phyloP scores from a whole-genome alignment of 2,329 filamentous ascomycete species.

The Cytospora paraplurivora region DNA sequence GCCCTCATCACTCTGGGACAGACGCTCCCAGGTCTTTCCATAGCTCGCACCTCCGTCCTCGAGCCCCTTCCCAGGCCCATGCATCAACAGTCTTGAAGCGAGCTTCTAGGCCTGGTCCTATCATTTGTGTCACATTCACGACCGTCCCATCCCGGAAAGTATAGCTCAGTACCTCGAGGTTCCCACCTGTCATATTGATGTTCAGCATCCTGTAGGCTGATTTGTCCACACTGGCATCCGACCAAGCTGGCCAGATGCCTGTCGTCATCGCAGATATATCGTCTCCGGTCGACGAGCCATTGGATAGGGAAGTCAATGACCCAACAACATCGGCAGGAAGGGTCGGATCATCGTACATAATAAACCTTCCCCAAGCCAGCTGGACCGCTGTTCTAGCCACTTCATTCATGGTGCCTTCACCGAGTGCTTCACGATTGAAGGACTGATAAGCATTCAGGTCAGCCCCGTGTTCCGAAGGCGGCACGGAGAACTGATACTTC shows the following conservation, averaged over 20 bases:
- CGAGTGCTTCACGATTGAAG: slow-evolving; percentile 28
- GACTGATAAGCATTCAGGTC: slow-evolving; percentile 39
- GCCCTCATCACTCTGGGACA: slow-evolving; percentile 11
- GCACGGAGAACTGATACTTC: slow-evolving; percentile 48
- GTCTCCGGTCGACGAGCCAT: slow-evolving; percentile 22
- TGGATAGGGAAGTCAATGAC: not conserved
- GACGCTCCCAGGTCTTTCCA: slow-evolving; percentile 35
- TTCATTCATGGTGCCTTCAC: slow-evolving; percentile 28
- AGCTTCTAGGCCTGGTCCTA: slow-evolving; percentile 13
- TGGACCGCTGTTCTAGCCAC: slow-evolving; percentile 33
- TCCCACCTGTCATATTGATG: slow-evolving; percentile 35
- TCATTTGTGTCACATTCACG: slow-evolving; percentile 33
- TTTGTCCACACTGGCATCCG: slow-evolving; percentile 1
- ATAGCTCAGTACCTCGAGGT: slow-evolving; percentile 8
- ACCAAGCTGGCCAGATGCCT: slow-evolving; percentile 25
- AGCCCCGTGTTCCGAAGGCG: slow-evolving; percentile 39
- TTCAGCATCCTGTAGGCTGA: slow-evolving; percentile 8
- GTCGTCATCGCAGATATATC: slow-evolving; percentile 13
- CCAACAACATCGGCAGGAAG: slow-evolving; percentile 30
- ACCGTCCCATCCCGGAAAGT: slow-evolving; percentile 32
- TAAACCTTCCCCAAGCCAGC: slow-evolving; percentile 43
- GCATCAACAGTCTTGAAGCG: slow-evolving; percentile 43
- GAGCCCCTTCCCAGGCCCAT: slow-evolving; percentile 46
- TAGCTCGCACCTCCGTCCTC: slow-evolving; percentile 45
- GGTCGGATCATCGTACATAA: slow-evolving; percentile 42